Evolutionary conservation across 176 grass and related monocot genomes (phyloP), one percentile per base, ranked within the genome.

Genomic region (Saccharum spontaneum): DNA sequence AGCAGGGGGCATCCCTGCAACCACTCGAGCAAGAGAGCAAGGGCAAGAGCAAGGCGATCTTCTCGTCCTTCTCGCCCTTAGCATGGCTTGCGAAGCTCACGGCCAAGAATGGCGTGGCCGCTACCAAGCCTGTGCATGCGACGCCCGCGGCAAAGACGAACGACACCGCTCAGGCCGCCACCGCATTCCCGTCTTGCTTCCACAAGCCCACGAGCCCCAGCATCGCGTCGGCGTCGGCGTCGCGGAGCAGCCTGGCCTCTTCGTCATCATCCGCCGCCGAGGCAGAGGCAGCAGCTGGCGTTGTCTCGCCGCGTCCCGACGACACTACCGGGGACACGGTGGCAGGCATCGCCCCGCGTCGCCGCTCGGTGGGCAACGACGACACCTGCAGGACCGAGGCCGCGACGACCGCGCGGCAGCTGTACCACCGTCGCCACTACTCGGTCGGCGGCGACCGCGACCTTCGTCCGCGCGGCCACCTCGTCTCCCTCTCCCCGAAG

Each of bases 11-110:
- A 15, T 52, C 40, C 59, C 82, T 17, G 43, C 65, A 33, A 13
- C 70, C 73, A 31, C 48, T 18, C 10, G 78, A 31, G 77, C 62
- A 55, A 63, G 36, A 67, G 45, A 14, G 30, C 80, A 87, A 83
- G 62, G 49, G 15, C 59, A 87, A 94, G 87, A 76, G 65, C 45
- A 97, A 82, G 79, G 41, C 67, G 44, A 49, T 50, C 33, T 79
- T 79, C 78, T 90, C 82, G 67, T 92, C 85, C 36, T 90, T 94
- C 74, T 89, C 84, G 20, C 86, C 90, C 38, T 34, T 94, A 38
- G 80, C 90, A 13, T 97, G 94, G 94, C 46, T 97, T 9, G 83
- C 92, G 3, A 97, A 92, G 84, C 77, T 90, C 73, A 86, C 75
- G 44, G 60, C 76, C 41, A 87, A 72, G 81, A 71, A 60, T 74